Evolutionary conservation across 768 basidiomycete species (phyloP), one percentile per base, ranked within the genome.

Genomic region (Lanmaoa rubissima): DNA sequence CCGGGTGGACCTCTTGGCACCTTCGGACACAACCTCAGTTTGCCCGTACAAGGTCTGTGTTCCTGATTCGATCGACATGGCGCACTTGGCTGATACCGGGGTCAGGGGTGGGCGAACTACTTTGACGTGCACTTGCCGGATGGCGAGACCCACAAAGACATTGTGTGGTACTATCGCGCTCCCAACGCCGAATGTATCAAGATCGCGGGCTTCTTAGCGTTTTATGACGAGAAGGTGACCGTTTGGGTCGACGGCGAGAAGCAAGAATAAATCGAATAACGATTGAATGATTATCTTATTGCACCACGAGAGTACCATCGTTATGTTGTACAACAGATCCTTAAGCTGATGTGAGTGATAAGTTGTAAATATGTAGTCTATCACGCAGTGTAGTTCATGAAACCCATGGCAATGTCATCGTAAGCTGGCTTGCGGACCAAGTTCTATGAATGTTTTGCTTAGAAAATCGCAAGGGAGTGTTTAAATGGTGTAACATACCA

Each of bases 151-250:
- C 64, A 75, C 39, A 72, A 81, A 32, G 76, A 85, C 52, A 67
- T 86, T 5, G 79, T 83, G 16, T 88, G 87, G 86, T 86, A 79
- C 76, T 87, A 88, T 68, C 79, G 76, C 28, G 75, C 76, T 39
- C 79, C 85, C 0, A 77, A 71, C 14, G 70, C 72, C 0, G 86
- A 86, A 58, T 80, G 80, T 40, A 71, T 76, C 4, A 74, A 69
- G 21, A 78, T 87, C 45, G 73, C 68, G 48, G 84, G 84, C 17
- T 77, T 77, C 55, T 69, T 82, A 8, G 80, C 83, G 0, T 87
- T 86, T 65, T 84, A 83, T 58, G 84, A 88, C 51, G 85, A 88
- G 61, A 85, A 83, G 58, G 80, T 87, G 28, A 84, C 86, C 51
- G 78, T 87, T 13, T 88, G 77, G 73, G 65, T 88, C 16, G 84